Conservation (phyloP, 2,329 filamentous ascomycete species). For the Phyllosticta capitalensis region DNA sequence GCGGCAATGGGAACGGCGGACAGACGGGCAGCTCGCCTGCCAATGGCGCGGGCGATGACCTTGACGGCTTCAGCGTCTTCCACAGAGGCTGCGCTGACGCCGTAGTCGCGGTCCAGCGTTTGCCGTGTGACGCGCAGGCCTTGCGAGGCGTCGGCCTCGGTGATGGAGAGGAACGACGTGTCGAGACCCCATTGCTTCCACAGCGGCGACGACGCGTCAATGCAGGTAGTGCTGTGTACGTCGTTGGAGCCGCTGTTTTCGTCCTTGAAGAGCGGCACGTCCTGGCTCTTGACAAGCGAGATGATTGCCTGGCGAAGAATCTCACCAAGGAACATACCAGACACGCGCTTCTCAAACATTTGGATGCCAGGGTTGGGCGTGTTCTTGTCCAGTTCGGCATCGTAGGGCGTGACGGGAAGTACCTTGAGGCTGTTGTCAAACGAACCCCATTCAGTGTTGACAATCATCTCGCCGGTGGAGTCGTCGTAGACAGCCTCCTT, state of each 20-base stretch:
- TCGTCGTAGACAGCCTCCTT: constrained; percentile 56
- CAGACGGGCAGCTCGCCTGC: constrained; percentile 77
- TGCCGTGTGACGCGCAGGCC: constrained; percentile 66
- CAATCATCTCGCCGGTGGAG: constrained; percentile 85
- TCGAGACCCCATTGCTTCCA: constrained; percentile 83
- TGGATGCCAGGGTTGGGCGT: constrained; percentile 90
- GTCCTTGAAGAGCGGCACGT: constrained; percentile 65
- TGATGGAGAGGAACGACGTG: constrained; percentile 79
- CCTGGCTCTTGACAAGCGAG: constrained; percentile 58
- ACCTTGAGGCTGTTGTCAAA: constrained; percentile 92
- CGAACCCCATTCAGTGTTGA: constrained; percentile 97
- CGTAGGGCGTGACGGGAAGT: constrained; percentile 76
- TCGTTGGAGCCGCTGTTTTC: constrained; percentile 63
- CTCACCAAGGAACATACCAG: constrained; percentile 96
- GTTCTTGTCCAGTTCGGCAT: constrained; percentile 64
- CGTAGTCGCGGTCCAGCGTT: constrained; percentile 65
- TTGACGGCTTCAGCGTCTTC: constrained; percentile 88
- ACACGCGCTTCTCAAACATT: constrained; percentile 98
- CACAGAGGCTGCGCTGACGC: constrained; percentile 63
- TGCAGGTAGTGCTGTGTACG: constrained; percentile 56
- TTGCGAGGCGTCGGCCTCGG: constrained; percentile 67
- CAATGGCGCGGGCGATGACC: constrained; percentile 70
- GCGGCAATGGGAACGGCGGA: constrained; percentile 82
- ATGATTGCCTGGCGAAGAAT: constrained; percentile 73
- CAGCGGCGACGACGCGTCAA: constrained; percentile 57